Percentiles rank a stretch among this genome's conserved stretches.
These are phyloP conservation scores for Heritiera fomes DNA, from an alignment of 345 rosid species.

Conservation along the genomic window DNA sequence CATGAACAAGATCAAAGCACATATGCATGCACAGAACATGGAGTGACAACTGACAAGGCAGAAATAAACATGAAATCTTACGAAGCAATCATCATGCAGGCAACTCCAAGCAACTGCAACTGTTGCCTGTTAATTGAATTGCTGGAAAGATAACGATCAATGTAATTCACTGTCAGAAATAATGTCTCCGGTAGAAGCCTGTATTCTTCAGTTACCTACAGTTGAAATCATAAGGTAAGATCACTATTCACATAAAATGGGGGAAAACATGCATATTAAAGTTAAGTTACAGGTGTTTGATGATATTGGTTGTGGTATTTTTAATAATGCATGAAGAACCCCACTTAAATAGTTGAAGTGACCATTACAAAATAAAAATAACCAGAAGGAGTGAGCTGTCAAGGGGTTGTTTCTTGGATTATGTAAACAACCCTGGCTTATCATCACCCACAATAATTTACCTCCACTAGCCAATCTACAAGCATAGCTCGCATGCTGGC, in stretches of 20 bases:
- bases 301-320: conserved; percentile 12
- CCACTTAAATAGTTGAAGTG: neutral
- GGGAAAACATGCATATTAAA: neutral
- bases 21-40: neutral
- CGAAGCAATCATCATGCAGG: conserved; percentile 97
- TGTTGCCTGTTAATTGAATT: conserved; percentile 68
- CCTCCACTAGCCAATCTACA: conserved; percentile 60
- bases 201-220: conserved; percentile 93
- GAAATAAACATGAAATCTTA: conserved; percentile 33
- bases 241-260: neutral
- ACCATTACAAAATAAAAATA: neutral
- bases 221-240: conserved; percentile 21
- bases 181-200: conserved; percentile 84
- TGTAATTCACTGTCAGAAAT: conserved; percentile 76
- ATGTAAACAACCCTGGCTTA: conserved; percentile 6
- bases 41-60: neutral
- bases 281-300: conserved; percentile 1
- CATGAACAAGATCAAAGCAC: too few relatives aligned
- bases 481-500: conserved; percentile 49
- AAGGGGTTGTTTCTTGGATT: conserved; percentile 12
- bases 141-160: conserved; percentile 90
- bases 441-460: conserved; percentile 26
- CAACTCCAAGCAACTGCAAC: conserved; percentile 84
- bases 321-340: conserved; percentile 18
- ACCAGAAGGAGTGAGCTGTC: neutral